phyloP scores from a whole-genome alignment of 805 yeast species.

The Debaryomyces maramus region DNA sequence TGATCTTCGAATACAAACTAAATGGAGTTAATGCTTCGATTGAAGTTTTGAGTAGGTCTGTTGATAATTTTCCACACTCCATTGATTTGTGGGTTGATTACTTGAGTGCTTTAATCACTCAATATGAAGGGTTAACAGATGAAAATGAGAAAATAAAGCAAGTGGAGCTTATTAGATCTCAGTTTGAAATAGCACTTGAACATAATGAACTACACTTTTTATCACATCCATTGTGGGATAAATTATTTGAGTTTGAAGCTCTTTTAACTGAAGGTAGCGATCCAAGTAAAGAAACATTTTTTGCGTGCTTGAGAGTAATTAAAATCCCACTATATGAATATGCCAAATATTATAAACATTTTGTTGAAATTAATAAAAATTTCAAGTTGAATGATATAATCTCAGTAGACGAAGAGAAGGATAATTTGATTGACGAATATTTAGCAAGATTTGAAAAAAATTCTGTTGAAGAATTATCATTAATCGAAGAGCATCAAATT shows the following conservation, averaged over 20 bases:
- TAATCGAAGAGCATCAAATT: conserved; percentile 39
- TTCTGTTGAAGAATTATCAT: conserved; percentile 26
- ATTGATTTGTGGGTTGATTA: conserved; percentile 72
- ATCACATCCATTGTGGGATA: conserved; percentile 83
- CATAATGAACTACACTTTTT: conserved; percentile 70
- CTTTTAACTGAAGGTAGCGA: conserved; percentile 19
- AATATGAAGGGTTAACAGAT: conserved; percentile 19
- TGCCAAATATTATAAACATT: conserved; percentile 65
- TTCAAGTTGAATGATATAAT: conserved; percentile 31
- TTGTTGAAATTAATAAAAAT: conserved; percentile 38
- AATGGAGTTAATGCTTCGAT: conserved; percentile 56
- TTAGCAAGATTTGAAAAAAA: conserved; percentile 22
- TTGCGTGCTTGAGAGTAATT: conserved; percentile 46
- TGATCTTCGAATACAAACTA: conserved; percentile 54
- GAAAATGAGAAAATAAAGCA: conserved; percentile 20
- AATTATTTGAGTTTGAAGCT: conserved; percentile 63
- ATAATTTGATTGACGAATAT: conserved; percentile 12
- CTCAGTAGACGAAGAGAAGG: not conserved
- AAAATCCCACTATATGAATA: conserved; percentile 81
- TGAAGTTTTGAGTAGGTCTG: conserved; percentile 42
- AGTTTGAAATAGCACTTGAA: conserved; percentile 50
- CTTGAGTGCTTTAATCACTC: conserved; percentile 49
- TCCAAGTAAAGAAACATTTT: conserved; percentile 36
- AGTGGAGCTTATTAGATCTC: conserved; percentile 30
- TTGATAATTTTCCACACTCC: conserved; percentile 54